Percentiles rank a stretch among this genome's conserved stretches.
Conservation (phyloP, 2,329 filamentous ascomycete species). For the Phaeoacremonium minimum region DNA sequence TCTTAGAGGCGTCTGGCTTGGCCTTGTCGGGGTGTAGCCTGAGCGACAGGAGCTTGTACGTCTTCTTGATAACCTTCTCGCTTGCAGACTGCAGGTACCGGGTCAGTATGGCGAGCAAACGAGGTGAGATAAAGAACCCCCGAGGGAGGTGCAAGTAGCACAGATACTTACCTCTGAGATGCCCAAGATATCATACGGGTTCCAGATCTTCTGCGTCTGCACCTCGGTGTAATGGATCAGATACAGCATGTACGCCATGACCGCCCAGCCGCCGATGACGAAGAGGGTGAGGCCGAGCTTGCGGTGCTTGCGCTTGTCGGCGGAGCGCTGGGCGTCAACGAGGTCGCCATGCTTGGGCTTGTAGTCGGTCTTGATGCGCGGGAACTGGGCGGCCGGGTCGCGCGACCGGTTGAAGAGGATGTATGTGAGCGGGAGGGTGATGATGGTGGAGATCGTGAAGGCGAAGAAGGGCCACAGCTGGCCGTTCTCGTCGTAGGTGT, state of each 20-base stretch:
- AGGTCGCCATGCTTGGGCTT: constrained; percentile 78
- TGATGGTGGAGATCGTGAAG: constrained; percentile 79
- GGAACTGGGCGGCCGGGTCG: constrained; percentile 73
- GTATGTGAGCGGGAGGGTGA: constrained; percentile 89
- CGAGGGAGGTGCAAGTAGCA: constrained; percentile 1
- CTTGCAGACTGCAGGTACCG: constrained; percentile 58
- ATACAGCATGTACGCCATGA: constrained; percentile 90
- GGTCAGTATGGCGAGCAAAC: constrained; percentile 6
- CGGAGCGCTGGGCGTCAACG: constrained; percentile 75
- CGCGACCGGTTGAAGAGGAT: constrained; percentile 75
- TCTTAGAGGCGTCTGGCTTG: constrained; percentile 76
- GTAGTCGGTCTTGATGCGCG: constrained; percentile 78
- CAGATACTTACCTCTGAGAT: constrained; percentile 64
- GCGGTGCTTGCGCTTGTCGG: constrained; percentile 86
- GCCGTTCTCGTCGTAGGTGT: constrained; percentile 96
- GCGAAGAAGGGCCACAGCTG: constrained; percentile 99
- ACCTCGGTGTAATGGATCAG: constrained; percentile 77
- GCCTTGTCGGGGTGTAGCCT: constrained; percentile 93
- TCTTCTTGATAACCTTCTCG: constrained; percentile 88
- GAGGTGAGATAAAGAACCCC: constrained; percentile 4
- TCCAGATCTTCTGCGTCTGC: constrained; percentile 76
- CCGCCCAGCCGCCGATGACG: constrained; percentile 71
- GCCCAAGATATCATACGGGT: constrained; percentile 92
- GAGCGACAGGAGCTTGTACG: constrained; percentile 82
- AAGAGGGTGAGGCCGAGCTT: constrained; percentile 79